A percentile compares a stretch with the other conserved stretches of the same genome.
Conservation (phyloP, 2,329 filamentous ascomycete genomes). For the Harringtonia aguacate region DNA sequence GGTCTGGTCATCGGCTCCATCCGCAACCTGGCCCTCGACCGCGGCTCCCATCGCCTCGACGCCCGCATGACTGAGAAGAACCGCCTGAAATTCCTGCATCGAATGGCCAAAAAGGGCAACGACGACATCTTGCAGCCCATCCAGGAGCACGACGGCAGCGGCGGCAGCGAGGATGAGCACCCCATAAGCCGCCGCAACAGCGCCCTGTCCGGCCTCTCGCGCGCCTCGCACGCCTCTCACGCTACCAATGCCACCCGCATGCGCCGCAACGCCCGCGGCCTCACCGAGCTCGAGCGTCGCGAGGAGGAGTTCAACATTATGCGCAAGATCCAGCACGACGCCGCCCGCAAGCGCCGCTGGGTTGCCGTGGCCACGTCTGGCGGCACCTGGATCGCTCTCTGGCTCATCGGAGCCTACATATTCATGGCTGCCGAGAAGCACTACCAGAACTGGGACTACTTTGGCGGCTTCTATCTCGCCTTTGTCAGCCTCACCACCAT, state of each 20-base stretch:
- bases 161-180: slow-evolving; percentile 1
- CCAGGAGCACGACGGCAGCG: not conserved
- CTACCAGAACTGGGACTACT: slow-evolving; percentile 61
- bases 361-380: slow-evolving; percentile 58
- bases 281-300: slow-evolving; percentile 47
- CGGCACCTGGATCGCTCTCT: slow-evolving; percentile 59
- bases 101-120: slow-evolving; percentile 32
- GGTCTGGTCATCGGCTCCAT: slow-evolving; percentile 29
- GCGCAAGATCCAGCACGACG: slow-evolving; percentile 64
- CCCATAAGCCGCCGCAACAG: not conserved
- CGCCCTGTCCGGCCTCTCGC: no score
- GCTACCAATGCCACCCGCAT: no score
- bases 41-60: slow-evolving; percentile 41
- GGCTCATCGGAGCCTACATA: slow-evolving; percentile 69
- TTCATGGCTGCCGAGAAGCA: slow-evolving; percentile 46
- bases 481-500: slow-evolving; percentile 78
- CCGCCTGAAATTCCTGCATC: slow-evolving; percentile 35
- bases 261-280: not conserved
- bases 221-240: no score
- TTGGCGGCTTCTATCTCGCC: slow-evolving; percentile 73
- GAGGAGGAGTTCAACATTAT: slow-evolving; percentile 68
- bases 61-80: slow-evolving; percentile 51
- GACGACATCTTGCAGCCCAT: slow-evolving; percentile 41
- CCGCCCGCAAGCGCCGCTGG: slow-evolving; percentile 61
- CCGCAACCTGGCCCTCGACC: slow-evolving; percentile 49